A percentile compares a stretch with the other conserved stretches of the same genome.
These are phyloP conservation scores for Pseudotulostoma volvatum DNA, from an alignment of 495 filamentous ascomycete genomes.

Conservation along the genomic window DNA sequence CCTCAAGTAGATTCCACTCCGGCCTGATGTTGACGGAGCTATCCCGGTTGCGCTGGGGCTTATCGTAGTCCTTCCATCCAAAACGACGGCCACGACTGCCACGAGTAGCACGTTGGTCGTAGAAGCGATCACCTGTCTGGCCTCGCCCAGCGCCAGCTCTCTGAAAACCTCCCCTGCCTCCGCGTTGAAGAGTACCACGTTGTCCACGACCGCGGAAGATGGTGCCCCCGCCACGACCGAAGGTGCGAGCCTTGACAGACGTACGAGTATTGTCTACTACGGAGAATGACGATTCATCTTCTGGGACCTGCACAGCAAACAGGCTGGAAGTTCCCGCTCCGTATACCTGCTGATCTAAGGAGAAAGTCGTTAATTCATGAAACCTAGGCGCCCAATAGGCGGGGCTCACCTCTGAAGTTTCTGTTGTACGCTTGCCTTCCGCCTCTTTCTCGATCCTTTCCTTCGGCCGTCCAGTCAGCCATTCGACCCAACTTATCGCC, in stretches of 20 bases:
- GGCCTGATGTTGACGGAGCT: slow-evolving; percentile 84
- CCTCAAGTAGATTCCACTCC: slow-evolving; percentile 90
- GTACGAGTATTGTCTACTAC: slow-evolving; percentile 89
- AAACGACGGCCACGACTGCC: slow-evolving; percentile 61
- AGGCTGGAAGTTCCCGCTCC: slow-evolving; percentile 74
- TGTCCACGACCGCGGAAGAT: slow-evolving; percentile 78
- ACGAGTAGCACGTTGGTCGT: slow-evolving; percentile 42
- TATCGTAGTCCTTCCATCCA: slow-evolving; percentile 98
- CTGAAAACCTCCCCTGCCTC: slow-evolving; percentile 47
- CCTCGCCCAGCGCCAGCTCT: slow-evolving; percentile 47
- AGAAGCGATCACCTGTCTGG: slow-evolving; percentile 42
- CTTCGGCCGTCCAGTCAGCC: slow-evolving; percentile 96
- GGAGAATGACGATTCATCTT: slow-evolving; percentile 95
- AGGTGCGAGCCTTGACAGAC: slow-evolving; percentile 61
- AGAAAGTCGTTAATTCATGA: slow-evolving; percentile 3
- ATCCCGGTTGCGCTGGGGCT: slow-evolving; percentile 90
- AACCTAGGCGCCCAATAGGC: slow-evolving; percentile 1
- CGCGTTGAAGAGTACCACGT: slow-evolving; percentile 31
- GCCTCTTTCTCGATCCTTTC: slow-evolving; percentile 69
- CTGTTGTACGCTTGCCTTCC: slow-evolving; percentile 78
- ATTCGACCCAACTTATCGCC: slow-evolving; percentile 96
- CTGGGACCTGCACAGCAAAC: slow-evolving; percentile 77
- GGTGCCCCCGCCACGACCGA: slow-evolving; percentile 70
- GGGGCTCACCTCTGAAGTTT: slow-evolving; percentile 65
- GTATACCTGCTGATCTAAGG: slow-evolving; percentile 84